Conservation (phyloP, 306 rosid species). For the Fragaria iinumae region DNA sequence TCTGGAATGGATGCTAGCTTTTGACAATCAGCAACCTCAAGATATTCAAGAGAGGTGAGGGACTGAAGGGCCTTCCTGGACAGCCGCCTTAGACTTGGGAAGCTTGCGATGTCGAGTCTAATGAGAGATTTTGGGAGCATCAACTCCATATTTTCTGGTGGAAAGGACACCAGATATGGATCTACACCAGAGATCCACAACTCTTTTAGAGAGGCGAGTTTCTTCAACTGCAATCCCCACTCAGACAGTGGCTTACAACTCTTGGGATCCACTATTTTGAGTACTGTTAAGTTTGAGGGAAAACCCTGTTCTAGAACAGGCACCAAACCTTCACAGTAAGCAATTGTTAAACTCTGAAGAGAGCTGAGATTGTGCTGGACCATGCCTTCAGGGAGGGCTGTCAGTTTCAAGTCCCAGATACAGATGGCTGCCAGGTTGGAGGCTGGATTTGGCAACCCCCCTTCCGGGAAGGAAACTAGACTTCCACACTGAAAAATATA, state of each 20-base stretch:
- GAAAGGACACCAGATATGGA: neutral
- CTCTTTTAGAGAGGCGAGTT: neutral
- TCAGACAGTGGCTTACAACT: neutral
- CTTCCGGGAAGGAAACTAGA: slow-evolving; percentile 15
- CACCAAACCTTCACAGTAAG: neutral
- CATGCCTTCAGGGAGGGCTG: neutral
- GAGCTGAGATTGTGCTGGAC: neutral
- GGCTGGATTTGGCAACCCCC: slow-evolving; percentile 7
- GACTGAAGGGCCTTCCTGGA: neutral
- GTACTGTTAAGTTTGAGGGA: neutral
- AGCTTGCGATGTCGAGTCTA: neutral
- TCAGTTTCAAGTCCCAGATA: neutral
- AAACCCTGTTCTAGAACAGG: neutral
- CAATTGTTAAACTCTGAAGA: neutral
- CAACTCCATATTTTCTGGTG: neutral
- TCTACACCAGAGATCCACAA: neutral
- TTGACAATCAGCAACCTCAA: slow-evolving; percentile 5
- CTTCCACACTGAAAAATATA: neutral
- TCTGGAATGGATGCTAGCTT: slow-evolving; percentile 7
- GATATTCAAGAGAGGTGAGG: slow-evolving; percentile 10
- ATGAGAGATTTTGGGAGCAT: neutral
- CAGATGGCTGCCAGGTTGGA: neutral
- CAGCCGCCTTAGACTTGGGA: neutral
- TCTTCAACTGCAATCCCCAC: slow-evolving; percentile 8
- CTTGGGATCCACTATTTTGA: neutral